Evolutionary conservation across 2,329 filamentous ascomycete species (phyloP).

Genomic region (Mycosphaerella sp.): DNA sequence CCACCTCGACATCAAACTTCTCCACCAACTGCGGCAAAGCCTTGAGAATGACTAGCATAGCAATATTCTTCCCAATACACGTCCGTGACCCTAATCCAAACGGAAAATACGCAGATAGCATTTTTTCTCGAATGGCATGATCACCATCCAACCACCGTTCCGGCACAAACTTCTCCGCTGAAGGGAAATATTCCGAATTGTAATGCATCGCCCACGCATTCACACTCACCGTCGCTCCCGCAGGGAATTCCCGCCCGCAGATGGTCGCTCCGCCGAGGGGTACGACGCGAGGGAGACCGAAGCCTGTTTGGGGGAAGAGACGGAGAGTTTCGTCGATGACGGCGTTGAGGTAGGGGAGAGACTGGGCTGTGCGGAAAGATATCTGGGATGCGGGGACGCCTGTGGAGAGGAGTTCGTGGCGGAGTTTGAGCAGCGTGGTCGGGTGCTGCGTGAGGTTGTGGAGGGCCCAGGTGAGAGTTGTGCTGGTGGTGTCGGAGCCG

Average conservation of each 20-base stretch:
- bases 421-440: slow-evolving; percentile 21
- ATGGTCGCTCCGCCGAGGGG: slow-evolving; percentile 13
- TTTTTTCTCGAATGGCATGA: neutral
- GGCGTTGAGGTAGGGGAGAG: slow-evolving; percentile 10
- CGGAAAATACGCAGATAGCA: slow-evolving; percentile 12
- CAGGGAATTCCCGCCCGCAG: slow-evolving; percentile 38
- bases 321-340: slow-evolving; percentile 23
- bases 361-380: slow-evolving; percentile 4
- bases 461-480: slow-evolving; percentile 30
- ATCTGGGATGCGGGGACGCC: neutral
- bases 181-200: slow-evolving; percentile 35
- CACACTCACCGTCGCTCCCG: slow-evolving; percentile 40
- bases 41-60: slow-evolving; percentile 11
- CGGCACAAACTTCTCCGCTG: slow-evolving; percentile 37
- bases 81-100: slow-evolving; percentile 12
- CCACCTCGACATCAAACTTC: slow-evolving; percentile 11
- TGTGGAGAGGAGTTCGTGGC: slow-evolving; percentile 9
- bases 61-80: slow-evolving; percentile 14
- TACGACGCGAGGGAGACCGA: slow-evolving; percentile 12
- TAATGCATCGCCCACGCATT: slow-evolving; percentile 41
- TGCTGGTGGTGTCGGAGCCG: slow-evolving; percentile 34
- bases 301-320: slow-evolving; percentile 19
- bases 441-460: slow-evolving; percentile 31
- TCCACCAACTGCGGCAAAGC: slow-evolving; percentile 5
- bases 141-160: slow-evolving; percentile 40